These are phyloP conservation scores for Yueomyces sinensis DNA, from an alignment of 805 yeast genomes.

Conservation along the genomic window DNA sequence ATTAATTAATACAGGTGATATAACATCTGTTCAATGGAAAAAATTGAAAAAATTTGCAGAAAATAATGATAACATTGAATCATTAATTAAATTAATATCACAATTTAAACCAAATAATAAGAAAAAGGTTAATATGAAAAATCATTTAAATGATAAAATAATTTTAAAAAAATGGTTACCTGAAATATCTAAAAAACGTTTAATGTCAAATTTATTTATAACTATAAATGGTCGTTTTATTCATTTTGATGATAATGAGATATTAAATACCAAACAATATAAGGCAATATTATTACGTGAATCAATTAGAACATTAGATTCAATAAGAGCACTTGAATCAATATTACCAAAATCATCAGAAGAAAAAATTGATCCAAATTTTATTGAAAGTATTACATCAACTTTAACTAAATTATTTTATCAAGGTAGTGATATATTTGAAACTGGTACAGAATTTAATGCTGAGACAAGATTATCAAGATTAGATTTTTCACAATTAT, in stretches of 20 bases:
- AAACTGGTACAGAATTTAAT: constrained; percentile 28
- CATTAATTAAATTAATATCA: neutral
- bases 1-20: constrained; percentile 21
- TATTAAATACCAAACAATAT: constrained; percentile 19
- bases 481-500: constrained; percentile 28
- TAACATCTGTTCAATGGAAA: constrained; percentile 11
- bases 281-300: constrained; percentile 35
- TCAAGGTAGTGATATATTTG: constrained; percentile 12
- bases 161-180: constrained; percentile 15
- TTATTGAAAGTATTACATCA: constrained; percentile 36
- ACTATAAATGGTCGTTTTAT: constrained; percentile 43
- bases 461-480: constrained; percentile 33
- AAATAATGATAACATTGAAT: neutral
- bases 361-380: constrained; percentile 22
- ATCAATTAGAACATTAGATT: constrained; percentile 29
- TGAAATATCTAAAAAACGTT: constrained; percentile 21
- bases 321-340: constrained; percentile 16
- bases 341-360: constrained; percentile 9
- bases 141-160: neutral
- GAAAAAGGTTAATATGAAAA: neutral
- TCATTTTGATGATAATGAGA: constrained; percentile 21
- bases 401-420: constrained; percentile 32
- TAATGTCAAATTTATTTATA: constrained; percentile 17
- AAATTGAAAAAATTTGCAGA: constrained; percentile 7
- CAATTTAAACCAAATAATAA: neutral